Base-by-base conservation (phyloP, 2,329 filamentous ascomycete genomes). In the Apiospora phragmitis region DNA sequence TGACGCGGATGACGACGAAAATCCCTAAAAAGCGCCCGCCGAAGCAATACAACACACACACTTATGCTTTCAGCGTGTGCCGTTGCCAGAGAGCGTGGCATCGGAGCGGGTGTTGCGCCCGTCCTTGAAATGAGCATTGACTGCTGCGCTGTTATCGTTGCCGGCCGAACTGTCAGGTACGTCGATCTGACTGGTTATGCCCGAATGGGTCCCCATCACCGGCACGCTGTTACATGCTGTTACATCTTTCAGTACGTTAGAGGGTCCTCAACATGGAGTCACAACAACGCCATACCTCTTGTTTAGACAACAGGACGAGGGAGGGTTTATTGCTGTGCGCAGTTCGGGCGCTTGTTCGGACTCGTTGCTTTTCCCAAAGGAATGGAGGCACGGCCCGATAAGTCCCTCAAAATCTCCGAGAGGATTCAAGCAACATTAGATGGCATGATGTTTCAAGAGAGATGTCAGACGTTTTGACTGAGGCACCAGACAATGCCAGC, bases 331-430 rank as follows among this genome's bases (percentile, higher is more conserved):
- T 62, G 55, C 21, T 62, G 55, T 32, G 32, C 55, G 55, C 29
- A n/a, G 9, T 62, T 35, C 29, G n/a, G 18, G 12, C 29, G 32
- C 18, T 38, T 32, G 32, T 16, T 16, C 51, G 26, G 43, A 49
- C 55, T 62, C 51, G 16, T 26, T 11, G 5, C 49, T 55, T 32
- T 32, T 18, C 26, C 55, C 55, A 62, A 4, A 38, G 55, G 32
- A 12, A n/a, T 62, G 29, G 55, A 62, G 55, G 55, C 32, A n/a
- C 55, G 55, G 32, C 55, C 55, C 55, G 55, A 62, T 62, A 62
- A 62, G 55, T 38, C 55, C 55, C 55, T 38, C 55, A 12, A 62
- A 62, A 62, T 62, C 55, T 62, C 55, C 55, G 55, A 62, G 32
- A 38, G 55, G 32, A 62, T 62, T 38, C 55, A 24, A 38, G 55